A percentile compares a stretch with the other conserved stretches of the same genome.
Evolutionary conservation across 2,329 filamentous ascomycete genomes (phyloP).

Genomic region (Ilyonectria destructans): DNA sequence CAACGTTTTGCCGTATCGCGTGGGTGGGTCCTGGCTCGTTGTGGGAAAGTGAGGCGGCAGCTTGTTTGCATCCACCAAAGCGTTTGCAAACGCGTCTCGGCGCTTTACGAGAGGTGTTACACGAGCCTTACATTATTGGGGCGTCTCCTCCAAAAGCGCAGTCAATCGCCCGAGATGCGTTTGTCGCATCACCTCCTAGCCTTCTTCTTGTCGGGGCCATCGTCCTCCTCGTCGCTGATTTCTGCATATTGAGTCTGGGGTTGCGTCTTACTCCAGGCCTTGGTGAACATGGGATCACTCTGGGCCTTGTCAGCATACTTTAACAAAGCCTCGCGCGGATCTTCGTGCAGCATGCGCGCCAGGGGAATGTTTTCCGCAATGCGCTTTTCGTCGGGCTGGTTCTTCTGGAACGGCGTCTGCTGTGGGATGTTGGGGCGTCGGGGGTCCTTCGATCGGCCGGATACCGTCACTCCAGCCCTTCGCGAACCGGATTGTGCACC

Average conservation of each 20-base stretch:
- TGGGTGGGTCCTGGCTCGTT: slow-evolving; percentile 6
- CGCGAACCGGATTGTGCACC: slow-evolving; percentile 71
- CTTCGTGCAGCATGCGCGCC: slow-evolving; percentile 94
- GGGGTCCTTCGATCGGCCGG: slow-evolving; percentile 84
- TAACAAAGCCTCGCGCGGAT: slow-evolving; percentile 92
- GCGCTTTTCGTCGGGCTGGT: slow-evolving; percentile 90
- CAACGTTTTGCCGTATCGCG: background rate
- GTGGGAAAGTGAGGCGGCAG: slow-evolving; percentile 24
- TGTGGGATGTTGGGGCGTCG: slow-evolving; percentile 87
- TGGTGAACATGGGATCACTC: slow-evolving; percentile 94
- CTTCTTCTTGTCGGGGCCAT: slow-evolving; percentile 78
- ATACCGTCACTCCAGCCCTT: slow-evolving; percentile 81
- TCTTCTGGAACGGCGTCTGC: slow-evolving; percentile 92
- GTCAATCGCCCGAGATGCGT: slow-evolving; percentile 26
- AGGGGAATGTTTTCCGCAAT: slow-evolving; percentile 91
- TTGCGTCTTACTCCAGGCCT: slow-evolving; percentile 93
- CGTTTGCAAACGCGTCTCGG: slow-evolving; percentile 7
- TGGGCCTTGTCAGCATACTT: slow-evolving; percentile 96
- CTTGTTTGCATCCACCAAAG: slow-evolving; percentile 5
- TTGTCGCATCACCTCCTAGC: slow-evolving; percentile 64
- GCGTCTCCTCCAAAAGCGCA: slow-evolving; percentile 23
- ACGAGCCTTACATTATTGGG: slow-evolving; percentile 27
- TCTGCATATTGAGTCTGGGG: slow-evolving; percentile 94
- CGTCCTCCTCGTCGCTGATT: slow-evolving; percentile 87
- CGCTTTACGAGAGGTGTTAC: slow-evolving; percentile 26